These are phyloP conservation scores for Yamadazyma sp. DNA, from an alignment of 805 yeast species.

Conservation along the genomic window DNA sequence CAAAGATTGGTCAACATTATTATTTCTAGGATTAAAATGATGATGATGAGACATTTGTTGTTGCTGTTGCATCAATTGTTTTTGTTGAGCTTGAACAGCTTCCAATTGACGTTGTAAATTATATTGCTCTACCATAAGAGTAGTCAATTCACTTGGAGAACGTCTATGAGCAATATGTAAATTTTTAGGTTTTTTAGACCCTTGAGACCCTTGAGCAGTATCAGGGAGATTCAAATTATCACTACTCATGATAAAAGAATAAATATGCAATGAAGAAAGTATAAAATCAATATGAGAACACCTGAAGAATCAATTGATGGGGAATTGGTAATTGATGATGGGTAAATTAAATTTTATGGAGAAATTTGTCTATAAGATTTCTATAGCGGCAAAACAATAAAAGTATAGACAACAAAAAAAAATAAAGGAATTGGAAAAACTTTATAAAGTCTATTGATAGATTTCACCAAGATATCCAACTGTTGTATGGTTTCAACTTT, in stretches of 20 bases:
- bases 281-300: too few relatives aligned
- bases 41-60: conserved; percentile 59
- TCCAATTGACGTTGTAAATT: conserved; percentile 91
- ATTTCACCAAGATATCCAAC: too few relatives aligned
- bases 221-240: conserved; percentile 1
- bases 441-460: too few relatives aligned
- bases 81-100: conserved; percentile 87
- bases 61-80: conserved; percentile 78
- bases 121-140: conserved; percentile 88
- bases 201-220: conserved; percentile 1
- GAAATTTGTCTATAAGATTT: too few relatives aligned
- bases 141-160: conserved; percentile 93
- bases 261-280: too few relatives aligned
- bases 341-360: too few relatives aligned
- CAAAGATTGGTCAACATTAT: background rate
- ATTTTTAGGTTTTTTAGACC: conserved; percentile 27
- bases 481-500: too few relatives aligned
- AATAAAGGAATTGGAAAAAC: too few relatives aligned
- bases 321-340: too few relatives aligned
- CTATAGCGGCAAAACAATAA: too few relatives aligned
- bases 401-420: too few relatives aligned
- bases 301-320: too few relatives aligned
- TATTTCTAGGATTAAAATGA: conserved; percentile 7
- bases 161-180: conserved; percentile 95
- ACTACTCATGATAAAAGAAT: conserved; percentile 1